Evolutionary conservation across 2,329 filamentous ascomycete species (phyloP), one percentile per base, ranked within the genome.

Genomic region (Exophiala alcalophila): DNA sequence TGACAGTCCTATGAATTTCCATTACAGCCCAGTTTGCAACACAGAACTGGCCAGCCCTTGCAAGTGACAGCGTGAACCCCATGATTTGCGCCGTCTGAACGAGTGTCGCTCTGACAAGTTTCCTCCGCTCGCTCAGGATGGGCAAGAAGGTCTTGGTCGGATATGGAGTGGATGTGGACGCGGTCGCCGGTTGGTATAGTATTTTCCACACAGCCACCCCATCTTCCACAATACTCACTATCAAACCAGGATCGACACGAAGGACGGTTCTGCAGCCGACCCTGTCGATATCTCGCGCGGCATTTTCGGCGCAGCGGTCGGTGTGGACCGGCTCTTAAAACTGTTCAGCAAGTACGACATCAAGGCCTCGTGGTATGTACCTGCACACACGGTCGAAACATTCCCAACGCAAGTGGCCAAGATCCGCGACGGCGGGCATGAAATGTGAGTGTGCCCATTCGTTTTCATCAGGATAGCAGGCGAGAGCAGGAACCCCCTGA

Each of bases 91-190:
- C n/a, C n/a, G n/a, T n/a, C n/a, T n/a, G n/a, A n/a, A n/a, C n/a
- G n/a, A n/a, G n/a, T n/a, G n/a, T n/a, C n/a, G n/a, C n/a, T n/a
- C n/a, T n/a, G n/a, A n/a, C n/a, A 30, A 32, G 12, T 32, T 29
- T 9, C n/a, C 16, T 27, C 16, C 26, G 12, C 16, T 9, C 26
- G 26, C 5, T n/a, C 26, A 5, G 10, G 12, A 35, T 18, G 29
- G 26, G 28, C 14, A 77, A 76, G 53, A 65, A 72, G 40, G 70
- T 78, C 36, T 69, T 77, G 24, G 69, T 73, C 26, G 67, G 76
- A 52, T 85, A 84, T 55, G 80, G 81, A 3, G 79, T 87, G 19
- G 83, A 88, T 47, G 80, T 87, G 14, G 83, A 87, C 50, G 83
- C 82, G 9, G 81, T 87, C 2, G 77, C 82, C 2, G 83, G 83